Evolutionary conservation across 2,329 filamentous ascomycete genomes (phyloP).

Genomic region (Coleophoma cylindrospora): DNA sequence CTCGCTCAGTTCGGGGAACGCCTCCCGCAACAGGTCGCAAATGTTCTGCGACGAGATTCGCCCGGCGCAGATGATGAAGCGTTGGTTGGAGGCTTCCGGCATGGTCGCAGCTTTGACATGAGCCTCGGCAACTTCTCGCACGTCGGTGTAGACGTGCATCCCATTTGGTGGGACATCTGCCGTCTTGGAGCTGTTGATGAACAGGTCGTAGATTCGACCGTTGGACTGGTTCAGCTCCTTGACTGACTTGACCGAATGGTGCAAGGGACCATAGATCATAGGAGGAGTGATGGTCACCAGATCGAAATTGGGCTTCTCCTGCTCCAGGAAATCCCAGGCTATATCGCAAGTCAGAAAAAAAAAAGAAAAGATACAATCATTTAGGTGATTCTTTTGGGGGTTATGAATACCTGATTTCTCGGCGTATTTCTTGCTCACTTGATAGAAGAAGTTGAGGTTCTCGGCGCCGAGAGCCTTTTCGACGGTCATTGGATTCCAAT

Average conservation of each 20-base stretch:
- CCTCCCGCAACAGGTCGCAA: slow-evolving; percentile 45
- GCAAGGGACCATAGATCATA: slow-evolving; percentile 55
- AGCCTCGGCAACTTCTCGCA: slow-evolving; percentile 50
- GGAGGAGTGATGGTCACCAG: slow-evolving; percentile 56
- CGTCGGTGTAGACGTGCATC: slow-evolving; percentile 48
- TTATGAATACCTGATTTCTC: slow-evolving; percentile 42
- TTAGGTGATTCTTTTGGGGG: background rate
- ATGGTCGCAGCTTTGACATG: slow-evolving; percentile 54
- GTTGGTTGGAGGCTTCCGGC: slow-evolving; percentile 49
- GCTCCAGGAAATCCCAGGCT: slow-evolving; percentile 56
- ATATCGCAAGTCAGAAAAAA: slow-evolving; percentile 29
- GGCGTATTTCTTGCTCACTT: slow-evolving; percentile 58
- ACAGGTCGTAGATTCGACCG: slow-evolving; percentile 43
- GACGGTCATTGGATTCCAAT: slow-evolving; percentile 50
- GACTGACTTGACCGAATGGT: slow-evolving; percentile 55
- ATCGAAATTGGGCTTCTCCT: slow-evolving; percentile 48
- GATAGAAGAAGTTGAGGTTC: slow-evolving; percentile 34
- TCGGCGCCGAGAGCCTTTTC: slow-evolving; percentile 27
- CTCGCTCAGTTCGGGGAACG: slow-evolving; percentile 44
- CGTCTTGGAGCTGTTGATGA: slow-evolving; percentile 48
- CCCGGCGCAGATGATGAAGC: slow-evolving; percentile 57
- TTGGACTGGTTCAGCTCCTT: slow-evolving; percentile 67
- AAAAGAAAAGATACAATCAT: background rate
- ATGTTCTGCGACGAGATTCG: slow-evolving; percentile 56
- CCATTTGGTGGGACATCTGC: slow-evolving; percentile 34